Percentiles rank a stretch among this genome's conserved stretches.
These are phyloP conservation scores for Xylaria sp. DNA, from an alignment of 2,329 filamentous ascomycete species.

Conservation along the genomic window DNA sequence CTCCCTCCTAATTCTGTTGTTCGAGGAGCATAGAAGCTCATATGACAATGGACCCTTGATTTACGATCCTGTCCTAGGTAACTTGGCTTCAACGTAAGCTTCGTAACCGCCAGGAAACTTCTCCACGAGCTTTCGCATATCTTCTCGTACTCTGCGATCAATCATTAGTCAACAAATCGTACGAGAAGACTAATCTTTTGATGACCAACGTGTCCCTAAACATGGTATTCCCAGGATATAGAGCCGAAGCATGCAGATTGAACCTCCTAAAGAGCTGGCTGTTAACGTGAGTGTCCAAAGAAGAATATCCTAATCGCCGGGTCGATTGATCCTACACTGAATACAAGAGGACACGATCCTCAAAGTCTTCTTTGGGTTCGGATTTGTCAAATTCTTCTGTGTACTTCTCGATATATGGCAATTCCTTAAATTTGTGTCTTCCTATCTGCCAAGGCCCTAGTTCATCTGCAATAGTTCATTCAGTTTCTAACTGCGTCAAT, in stretches of 20 bases:
- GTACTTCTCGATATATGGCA: constrained; percentile 39
- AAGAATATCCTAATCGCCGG: not conserved
- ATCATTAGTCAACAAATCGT: not conserved
- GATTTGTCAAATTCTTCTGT: constrained; percentile 37
- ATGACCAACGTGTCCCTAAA: constrained; percentile 29
- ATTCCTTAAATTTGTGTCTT: constrained; percentile 21
- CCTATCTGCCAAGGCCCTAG: constrained; percentile 30
- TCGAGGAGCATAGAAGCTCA: too few relatives aligned
- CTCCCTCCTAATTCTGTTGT: too few relatives aligned
- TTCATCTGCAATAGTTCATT: constrained; percentile 31
- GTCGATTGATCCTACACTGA: constrained; percentile 38
- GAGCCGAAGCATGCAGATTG: constrained; percentile 31
- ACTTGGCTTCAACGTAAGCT: constrained; percentile 1
- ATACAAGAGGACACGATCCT: constrained; percentile 47
- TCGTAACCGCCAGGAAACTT: constrained; percentile 35
- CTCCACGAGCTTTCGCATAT: constrained; percentile 32
- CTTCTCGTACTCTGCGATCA: constrained; percentile 25
- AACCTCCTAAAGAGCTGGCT: constrained; percentile 23
- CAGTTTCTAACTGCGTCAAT: not conserved
- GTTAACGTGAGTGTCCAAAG: not conserved
- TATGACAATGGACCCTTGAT: too few relatives aligned
- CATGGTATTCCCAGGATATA: constrained; percentile 26
- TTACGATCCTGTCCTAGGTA: too few relatives aligned
- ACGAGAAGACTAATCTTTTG: not conserved
- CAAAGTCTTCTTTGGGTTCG: constrained; percentile 43